Conservation (phyloP, 768 basidiomycete genomes). For the Glaciozyma martinii region DNA sequence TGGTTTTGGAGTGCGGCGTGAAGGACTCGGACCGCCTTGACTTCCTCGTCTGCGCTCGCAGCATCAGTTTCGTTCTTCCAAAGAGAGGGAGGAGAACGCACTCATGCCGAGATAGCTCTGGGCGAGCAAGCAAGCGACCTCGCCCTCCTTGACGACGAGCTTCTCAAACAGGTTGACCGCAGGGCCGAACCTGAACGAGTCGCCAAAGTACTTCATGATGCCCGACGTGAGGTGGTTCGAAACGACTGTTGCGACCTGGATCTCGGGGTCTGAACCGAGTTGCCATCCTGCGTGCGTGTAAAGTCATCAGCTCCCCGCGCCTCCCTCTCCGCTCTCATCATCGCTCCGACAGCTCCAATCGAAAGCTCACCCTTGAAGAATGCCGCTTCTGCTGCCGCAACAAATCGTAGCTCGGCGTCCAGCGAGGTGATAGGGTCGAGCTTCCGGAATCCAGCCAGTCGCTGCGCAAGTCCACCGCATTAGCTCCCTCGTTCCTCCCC, state of each 20-base stretch:
- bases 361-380: slow-evolving; percentile 67
- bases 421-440: slow-evolving; percentile 84
- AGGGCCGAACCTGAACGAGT: slow-evolving; percentile 59
- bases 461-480: not conserved
- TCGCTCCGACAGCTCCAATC: not conserved
- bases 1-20: slow-evolving; percentile 68
- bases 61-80: not conserved
- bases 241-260: slow-evolving; percentile 91
- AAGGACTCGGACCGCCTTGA: slow-evolving; percentile 94
- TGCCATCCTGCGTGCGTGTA: slow-evolving; percentile 69
- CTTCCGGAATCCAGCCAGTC: slow-evolving; percentile 86
- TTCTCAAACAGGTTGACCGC: slow-evolving; percentile 94
- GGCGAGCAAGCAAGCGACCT: slow-evolving; percentile 78
- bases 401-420: slow-evolving; percentile 80
- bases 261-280: slow-evolving; percentile 95
- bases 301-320: not conserved
- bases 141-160: slow-evolving; percentile 70
- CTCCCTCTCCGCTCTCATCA: not conserved
- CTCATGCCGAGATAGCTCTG: slow-evolving; percentile 94
- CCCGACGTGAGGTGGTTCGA: slow-evolving; percentile 94
- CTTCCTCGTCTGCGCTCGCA: slow-evolving; percentile 74
- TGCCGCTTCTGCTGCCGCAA: slow-evolving; percentile 78
- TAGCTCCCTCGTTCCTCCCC: not conserved
- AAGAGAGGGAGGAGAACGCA: slow-evolving; percentile 44
- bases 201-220: slow-evolving; percentile 93